Evolutionary conservation across 352 stramenopile genomes (phyloP).

Genomic region (Blastocystis sp.): DNA sequence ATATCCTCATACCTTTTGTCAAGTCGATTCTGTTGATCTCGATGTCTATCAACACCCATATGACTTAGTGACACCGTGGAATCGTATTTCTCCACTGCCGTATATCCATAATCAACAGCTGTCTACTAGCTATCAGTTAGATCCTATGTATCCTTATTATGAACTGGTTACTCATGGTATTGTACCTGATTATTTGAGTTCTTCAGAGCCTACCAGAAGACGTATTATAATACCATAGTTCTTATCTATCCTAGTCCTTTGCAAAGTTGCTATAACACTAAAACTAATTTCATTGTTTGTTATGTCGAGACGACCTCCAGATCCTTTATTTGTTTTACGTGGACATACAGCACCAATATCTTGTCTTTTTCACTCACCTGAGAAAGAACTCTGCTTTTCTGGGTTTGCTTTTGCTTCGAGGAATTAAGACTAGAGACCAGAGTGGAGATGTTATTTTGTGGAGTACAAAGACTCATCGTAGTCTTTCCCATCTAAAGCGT

Average conservation of each 20-base stretch:
- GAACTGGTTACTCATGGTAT: no score
- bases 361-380: not conserved
- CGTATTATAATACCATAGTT: not conserved
- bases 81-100: no score
- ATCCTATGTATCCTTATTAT: no score
- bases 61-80: no score
- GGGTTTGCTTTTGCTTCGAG: not conserved
- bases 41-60: no score
- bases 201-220: no score
- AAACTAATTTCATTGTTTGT: not conserved
- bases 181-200: no score
- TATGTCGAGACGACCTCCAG: not conserved
- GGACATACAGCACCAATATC: not conserved
- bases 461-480: not conserved
- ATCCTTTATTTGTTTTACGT: constrained; percentile 12
- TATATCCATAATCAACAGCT: no score
- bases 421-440: not conserved
- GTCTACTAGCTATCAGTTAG: no score
- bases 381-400: not conserved
- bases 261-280: not conserved
- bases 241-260: not conserved
- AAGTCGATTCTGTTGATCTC: no score
- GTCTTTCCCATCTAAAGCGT: not conserved
- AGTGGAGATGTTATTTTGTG: not conserved
- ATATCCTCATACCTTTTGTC: no score